Percentiles rank a stretch among this genome's conserved stretches.
phyloP scores from a whole-genome alignment of 129 eudicot genomes.

The Solidago caesia region DNA sequence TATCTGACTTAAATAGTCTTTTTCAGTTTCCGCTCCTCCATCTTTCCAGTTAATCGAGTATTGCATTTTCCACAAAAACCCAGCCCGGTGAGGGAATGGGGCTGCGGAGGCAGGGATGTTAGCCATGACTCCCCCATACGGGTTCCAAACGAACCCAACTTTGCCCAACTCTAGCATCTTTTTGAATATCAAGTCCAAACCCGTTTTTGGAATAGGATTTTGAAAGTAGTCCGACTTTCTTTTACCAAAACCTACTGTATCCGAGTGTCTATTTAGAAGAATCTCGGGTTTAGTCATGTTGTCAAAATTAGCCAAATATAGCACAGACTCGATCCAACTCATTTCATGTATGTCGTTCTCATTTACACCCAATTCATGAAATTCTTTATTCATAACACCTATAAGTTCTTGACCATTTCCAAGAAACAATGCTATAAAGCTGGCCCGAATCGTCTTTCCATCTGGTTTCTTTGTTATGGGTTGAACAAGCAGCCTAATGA shows the following conservation, averaged over 20 bases:
- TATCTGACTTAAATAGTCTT: slow-evolving; percentile 1
- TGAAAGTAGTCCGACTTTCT: slow-evolving; percentile 25
- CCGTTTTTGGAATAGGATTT: slow-evolving; percentile 11
- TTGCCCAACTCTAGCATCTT: slow-evolving; percentile 19
- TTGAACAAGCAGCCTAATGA: slow-evolving; percentile 25
- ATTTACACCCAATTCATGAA: slow-evolving; percentile 25
- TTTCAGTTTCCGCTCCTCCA: slow-evolving; percentile 5
- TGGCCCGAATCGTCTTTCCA: slow-evolving; percentile 8
- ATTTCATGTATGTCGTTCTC: neutral
- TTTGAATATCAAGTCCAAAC: slow-evolving; percentile 15
- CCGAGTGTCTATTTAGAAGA: slow-evolving; percentile 20
- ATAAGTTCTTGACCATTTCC: slow-evolving; percentile 26
- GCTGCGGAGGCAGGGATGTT: slow-evolving; percentile 14
- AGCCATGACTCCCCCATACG: slow-evolving; percentile 24
- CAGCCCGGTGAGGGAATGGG: slow-evolving; percentile 27
- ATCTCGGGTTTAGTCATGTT: slow-evolving; percentile 16
- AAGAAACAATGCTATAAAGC: slow-evolving; percentile 26
- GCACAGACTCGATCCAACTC: slow-evolving; percentile 28
- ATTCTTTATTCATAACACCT: slow-evolving; percentile 15
- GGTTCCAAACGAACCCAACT: slow-evolving; percentile 23
- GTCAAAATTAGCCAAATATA: slow-evolving; percentile 14
- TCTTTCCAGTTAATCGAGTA: slow-evolving; percentile 14
- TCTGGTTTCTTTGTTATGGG: slow-evolving; percentile 9
- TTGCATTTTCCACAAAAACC: slow-evolving; percentile 24
- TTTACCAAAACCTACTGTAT: slow-evolving; percentile 11